Base-by-base conservation (phyloP, 768 basidiomycete genomes). In the Steccherinum ochraceum region DNA sequence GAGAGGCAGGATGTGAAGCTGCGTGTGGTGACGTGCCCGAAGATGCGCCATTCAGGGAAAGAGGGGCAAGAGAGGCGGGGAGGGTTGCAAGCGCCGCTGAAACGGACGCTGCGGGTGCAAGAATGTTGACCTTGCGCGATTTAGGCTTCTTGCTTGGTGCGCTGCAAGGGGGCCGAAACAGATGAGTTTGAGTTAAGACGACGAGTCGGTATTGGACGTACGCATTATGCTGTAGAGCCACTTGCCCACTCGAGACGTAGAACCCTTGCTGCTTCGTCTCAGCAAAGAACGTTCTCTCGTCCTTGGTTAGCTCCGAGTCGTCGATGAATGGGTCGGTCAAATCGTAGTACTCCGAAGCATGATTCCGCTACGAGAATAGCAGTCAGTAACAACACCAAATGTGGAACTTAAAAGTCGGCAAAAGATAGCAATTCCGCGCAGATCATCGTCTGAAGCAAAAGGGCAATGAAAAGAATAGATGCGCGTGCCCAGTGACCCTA, bases 261-360 rank as follows among this genome's bases (percentile, higher is more conserved):
- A 94, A 96, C 1, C 91, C 92, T 52, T 87, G 83, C 60, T 94
- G 91, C 66, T 88, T 91, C 3, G 94, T 95, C 66, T 91, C 84
- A 3, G 88, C 91, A 59, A 93, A 89, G 69, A 79, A 91, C 2
- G 87, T 93, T 3, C 95, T 84, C 63, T 94, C 84, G 70, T 98
- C 94, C 43, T 94, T 71, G 21, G 81, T 84, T 50, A 95, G 73
- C 63, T 98, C 95, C 1, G 92, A 91, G 69, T 99, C 96, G 74
- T 99, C 96, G 62, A 99, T 96, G 71, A 98, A 98, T 0, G 91
- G 88, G 69, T 99, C 96, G 0, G 76, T 71, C 18, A 84, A 74
- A 70, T 99, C 95, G 73, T 99, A 99, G 61, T 93, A 90, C 62
- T 88, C 89, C 19, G 80, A 69, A 0, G 74, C 72, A 51, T 73